Conservation (phyloP, 768 basidiomycete species). For the Naganishia kalamii region DNA sequence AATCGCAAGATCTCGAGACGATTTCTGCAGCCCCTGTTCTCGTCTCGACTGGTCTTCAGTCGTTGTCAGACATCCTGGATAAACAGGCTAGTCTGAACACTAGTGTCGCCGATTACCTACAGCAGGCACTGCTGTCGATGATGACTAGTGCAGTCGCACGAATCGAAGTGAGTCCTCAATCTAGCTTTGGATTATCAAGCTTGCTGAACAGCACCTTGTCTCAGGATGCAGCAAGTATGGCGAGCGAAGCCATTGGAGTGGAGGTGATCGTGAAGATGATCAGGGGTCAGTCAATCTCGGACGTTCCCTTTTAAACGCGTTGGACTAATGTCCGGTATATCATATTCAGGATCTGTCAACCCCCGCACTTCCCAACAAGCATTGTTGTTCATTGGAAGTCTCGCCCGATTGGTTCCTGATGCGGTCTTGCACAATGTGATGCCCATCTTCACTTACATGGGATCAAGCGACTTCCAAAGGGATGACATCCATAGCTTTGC, state of each 20-base stretch:
- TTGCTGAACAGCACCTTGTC: not conserved
- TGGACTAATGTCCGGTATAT: too few species aligned
- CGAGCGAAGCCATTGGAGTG: slow-evolving; percentile 54
- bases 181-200: not conserved
- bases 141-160: slow-evolving; percentile 48
- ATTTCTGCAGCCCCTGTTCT: slow-evolving; percentile 67
- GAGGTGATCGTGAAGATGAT: slow-evolving; percentile 85
- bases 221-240: slow-evolving; percentile 10
- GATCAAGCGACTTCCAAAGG: slow-evolving; percentile 92
- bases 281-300: slow-evolving; percentile 50
- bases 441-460: slow-evolving; percentile 99
- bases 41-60: slow-evolving; percentile 64
- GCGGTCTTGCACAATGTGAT: slow-evolving; percentile 90
- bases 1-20: slow-evolving; percentile 61
- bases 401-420: slow-evolving; percentile 78
- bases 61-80: slow-evolving; percentile 59
- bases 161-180: slow-evolving; percentile 20
- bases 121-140: slow-evolving; percentile 77
- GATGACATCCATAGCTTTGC: slow-evolving; percentile 93
- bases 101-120: slow-evolving; percentile 59
- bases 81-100: slow-evolving; percentile 56
- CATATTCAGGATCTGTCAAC: slow-evolving; percentile 68
- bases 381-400: slow-evolving; percentile 71
- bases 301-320: not conserved
- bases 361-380: slow-evolving; percentile 94